Evolutionary conservation across 2,329 filamentous ascomycete genomes (phyloP).

Genomic region (Ramichloridium luteum): DNA sequence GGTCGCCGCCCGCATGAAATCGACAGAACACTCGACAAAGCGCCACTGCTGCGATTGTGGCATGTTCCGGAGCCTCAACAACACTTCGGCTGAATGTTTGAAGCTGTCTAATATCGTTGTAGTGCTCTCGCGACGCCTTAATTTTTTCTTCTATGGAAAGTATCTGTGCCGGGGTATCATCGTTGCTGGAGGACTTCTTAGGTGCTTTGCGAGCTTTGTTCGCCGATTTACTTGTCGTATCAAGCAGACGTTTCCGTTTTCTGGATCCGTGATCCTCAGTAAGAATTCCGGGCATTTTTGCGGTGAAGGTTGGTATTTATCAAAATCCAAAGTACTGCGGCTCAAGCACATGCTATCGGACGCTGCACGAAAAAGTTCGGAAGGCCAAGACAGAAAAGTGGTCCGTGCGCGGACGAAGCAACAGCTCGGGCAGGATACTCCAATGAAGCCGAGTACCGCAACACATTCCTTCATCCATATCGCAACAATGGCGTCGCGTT

Average conservation of each 20-base stretch:
- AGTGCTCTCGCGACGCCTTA: conserved; percentile 73
- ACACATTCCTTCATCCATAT: background rate
- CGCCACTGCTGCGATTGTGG: conserved; percentile 55
- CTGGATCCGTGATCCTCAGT: conserved; percentile 20
- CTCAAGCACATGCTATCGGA: too few relatives aligned
- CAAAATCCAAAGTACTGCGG: too few relatives aligned
- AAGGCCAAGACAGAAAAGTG: too few relatives aligned
- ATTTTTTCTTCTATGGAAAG: conserved; percentile 69
- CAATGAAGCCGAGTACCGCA: background rate
- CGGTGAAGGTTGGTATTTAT: background rate
- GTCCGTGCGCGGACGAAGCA: background rate
- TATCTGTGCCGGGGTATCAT: conserved; percentile 49
- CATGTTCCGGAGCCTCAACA: conserved; percentile 41
- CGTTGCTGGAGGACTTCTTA: conserved; percentile 21
- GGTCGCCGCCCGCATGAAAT: conserved; percentile 59
- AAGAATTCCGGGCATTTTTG: conserved; percentile 26
- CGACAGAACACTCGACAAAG: conserved; percentile 79
- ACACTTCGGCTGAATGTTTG: conserved; percentile 42
- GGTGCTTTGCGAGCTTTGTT: conserved; percentile 25
- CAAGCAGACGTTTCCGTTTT: conserved; percentile 32
- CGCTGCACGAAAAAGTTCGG: background rate
- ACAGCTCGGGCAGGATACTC: background rate
- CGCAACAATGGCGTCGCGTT: conserved; percentile 84
- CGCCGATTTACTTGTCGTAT: conserved; percentile 13
- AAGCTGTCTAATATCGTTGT: conserved; percentile 75